Evolutionary conservation across 192 early-diverging fungal species (phyloP).

Genomic region (Coemansia asiatica): DNA sequence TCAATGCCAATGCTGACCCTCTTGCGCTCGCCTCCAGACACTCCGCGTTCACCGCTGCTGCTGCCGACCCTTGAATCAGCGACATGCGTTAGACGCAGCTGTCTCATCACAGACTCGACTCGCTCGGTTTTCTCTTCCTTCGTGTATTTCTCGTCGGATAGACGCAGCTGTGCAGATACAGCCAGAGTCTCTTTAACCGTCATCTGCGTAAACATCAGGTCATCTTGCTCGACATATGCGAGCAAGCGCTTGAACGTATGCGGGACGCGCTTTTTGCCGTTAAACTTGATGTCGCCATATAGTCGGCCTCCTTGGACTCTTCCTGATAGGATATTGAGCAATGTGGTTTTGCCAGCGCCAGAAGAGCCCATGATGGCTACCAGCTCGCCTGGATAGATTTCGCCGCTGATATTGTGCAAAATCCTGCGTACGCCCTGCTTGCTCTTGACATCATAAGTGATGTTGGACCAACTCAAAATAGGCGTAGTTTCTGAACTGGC

Average conservation of each 20-base stretch:
- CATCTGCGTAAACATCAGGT: slow-evolving; percentile 54
- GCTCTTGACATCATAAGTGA: slow-evolving; percentile 45
- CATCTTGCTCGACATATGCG: slow-evolving; percentile 57
- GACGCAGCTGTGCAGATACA: slow-evolving; percentile 68
- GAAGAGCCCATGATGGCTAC: slow-evolving; percentile 90
- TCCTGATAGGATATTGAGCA: slow-evolving; percentile 74
- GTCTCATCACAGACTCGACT: slow-evolving; percentile 63
- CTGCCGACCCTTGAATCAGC: slow-evolving; percentile 56
- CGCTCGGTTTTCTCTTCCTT: slow-evolving; percentile 50
- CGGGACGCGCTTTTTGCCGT: slow-evolving; percentile 40
- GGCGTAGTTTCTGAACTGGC: slow-evolving; percentile 6
- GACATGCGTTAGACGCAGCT: slow-evolving; percentile 64
- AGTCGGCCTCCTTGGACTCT: slow-evolving; percentile 61
- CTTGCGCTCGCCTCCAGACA: slow-evolving; percentile 58
- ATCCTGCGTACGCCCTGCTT: slow-evolving; percentile 48
- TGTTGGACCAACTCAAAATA: slow-evolving; percentile 40
- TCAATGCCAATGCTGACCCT: slow-evolving; percentile 50
- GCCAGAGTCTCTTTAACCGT: slow-evolving; percentile 77
- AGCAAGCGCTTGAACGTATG: slow-evolving; percentile 50
- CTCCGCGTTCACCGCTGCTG: slow-evolving; percentile 32
- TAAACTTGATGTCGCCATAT: slow-evolving; percentile 57
- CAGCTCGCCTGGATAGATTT: slow-evolving; percentile 68
- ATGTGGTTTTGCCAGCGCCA: slow-evolving; percentile 85
- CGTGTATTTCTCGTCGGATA: slow-evolving; percentile 59
- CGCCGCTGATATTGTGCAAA: slow-evolving; percentile 69